phyloP scores from a whole-genome alignment of 345 rosid species.

The Cardamine resedifolia region DNA sequence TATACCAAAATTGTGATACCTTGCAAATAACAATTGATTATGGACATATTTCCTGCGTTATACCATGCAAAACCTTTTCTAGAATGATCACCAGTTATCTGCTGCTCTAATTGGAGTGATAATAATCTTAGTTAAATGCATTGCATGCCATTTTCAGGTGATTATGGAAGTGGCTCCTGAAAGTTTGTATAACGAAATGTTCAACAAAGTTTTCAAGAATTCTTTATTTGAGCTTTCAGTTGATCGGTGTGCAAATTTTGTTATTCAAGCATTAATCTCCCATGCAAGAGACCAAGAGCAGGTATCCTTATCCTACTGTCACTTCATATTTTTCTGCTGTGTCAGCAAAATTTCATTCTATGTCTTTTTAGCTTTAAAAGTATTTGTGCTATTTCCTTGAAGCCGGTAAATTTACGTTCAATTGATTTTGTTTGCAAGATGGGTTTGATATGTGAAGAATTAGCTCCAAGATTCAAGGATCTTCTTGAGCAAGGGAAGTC shows the following conservation, averaged over 20 bases:
- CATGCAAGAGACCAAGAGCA: constrained; percentile 68
- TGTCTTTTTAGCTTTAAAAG: neutral
- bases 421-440: constrained; percentile 51
- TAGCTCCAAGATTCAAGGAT: constrained; percentile 69
- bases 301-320: constrained; percentile 41
- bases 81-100: constrained; percentile 12
- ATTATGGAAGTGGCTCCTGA: constrained; percentile 86
- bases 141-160: constrained; percentile 55
- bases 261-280: constrained; percentile 76
- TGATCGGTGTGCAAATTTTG: constrained; percentile 90
- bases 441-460: constrained; percentile 73
- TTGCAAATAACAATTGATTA: constrained; percentile 7
- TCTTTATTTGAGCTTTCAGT: constrained; percentile 74
- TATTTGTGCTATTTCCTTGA: constrained; percentile 6
- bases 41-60: neutral
- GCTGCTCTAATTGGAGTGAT: neutral
- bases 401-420: constrained; percentile 3
- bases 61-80: neutral
- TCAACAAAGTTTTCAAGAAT: constrained; percentile 65
- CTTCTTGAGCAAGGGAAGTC: constrained; percentile 86
- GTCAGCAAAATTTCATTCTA: neutral
- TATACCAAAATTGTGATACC: neutral
- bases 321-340: constrained; percentile 1
- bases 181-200: constrained; percentile 65
- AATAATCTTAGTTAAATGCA: neutral